phyloP scores from a whole-genome alignment of 2,329 filamentous ascomycete species.

The Hirsutella rhossiliensis region DNA sequence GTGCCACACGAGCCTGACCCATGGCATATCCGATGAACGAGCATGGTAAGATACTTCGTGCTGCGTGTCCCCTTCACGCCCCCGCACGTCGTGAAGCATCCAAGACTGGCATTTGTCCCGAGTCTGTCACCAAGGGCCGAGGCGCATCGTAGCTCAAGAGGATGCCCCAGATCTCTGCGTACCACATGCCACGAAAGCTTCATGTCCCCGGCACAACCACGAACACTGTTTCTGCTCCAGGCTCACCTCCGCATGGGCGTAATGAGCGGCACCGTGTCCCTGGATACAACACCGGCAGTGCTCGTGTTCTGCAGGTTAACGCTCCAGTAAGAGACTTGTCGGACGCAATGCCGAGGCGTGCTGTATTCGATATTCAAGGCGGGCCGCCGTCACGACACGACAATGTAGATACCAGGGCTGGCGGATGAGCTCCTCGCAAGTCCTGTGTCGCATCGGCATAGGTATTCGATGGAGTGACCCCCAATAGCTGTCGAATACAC shows the following conservation, averaged over 20 bases:
- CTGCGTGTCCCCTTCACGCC: neutral
- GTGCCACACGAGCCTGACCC: constrained; percentile 1
- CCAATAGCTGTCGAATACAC: neutral
- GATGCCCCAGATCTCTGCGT: neutral
- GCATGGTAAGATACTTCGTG: neutral
- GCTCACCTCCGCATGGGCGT: neutral
- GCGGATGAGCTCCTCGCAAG: neutral
- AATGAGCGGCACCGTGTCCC: neutral
- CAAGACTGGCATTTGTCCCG: constrained; percentile 3
- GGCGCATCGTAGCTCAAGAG: neutral
- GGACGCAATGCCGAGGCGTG: neutral
- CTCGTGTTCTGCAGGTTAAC: neutral
- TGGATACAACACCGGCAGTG: neutral
- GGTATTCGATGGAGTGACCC: neutral
- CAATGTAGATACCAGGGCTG: neutral
- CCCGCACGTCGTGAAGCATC: constrained; percentile 1
- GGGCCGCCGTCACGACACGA: neutral
- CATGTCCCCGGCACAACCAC: neutral
- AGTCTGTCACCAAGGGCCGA: neutral
- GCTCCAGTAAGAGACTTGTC: neutral
- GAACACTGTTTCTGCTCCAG: neutral
- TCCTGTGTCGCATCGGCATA: neutral
- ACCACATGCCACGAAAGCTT: neutral
- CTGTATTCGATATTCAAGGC: neutral
- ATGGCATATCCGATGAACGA: neutral